Percentiles rank a stretch among this genome's conserved stretches.
Evolutionary conservation across 1,284 basidiomycete species (phyloP).

Genomic region (Ustilago esculenta): DNA sequence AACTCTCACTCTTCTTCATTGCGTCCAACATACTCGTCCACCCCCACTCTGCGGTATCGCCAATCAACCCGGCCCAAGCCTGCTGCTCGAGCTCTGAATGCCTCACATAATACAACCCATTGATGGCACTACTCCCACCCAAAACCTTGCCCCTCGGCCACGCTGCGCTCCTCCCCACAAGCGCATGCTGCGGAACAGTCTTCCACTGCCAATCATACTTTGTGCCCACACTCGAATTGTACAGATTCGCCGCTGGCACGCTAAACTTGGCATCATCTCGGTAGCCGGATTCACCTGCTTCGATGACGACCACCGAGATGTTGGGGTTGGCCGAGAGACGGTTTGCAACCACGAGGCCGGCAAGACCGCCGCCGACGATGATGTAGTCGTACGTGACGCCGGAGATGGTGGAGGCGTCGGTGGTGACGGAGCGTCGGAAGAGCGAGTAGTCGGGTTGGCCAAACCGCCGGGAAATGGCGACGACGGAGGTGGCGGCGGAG

Average conservation of each 20-base stretch:
- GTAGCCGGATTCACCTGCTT: slow-evolving; percentile 70
- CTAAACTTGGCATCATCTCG: slow-evolving; percentile 31
- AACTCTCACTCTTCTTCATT: slow-evolving; percentile 71
- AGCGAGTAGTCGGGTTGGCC: slow-evolving; percentile 31
- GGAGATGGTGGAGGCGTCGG: slow-evolving; percentile 25
- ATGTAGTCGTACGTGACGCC: slow-evolving; percentile 65
- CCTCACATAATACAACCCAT: slow-evolving; percentile 58
- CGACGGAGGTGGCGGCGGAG: too few relatives aligned
- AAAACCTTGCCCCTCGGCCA: slow-evolving; percentile 52
- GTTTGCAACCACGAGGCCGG: slow-evolving; percentile 57
- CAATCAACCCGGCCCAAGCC: slow-evolving; percentile 44
- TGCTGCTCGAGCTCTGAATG: slow-evolving; percentile 47
- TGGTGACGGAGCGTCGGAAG: slow-evolving; percentile 22
- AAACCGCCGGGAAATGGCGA: too few relatives aligned
- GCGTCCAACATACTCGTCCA: slow-evolving; percentile 50
- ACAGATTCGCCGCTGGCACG: slow-evolving; percentile 50
- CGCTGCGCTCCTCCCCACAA: slow-evolving; percentile 12
- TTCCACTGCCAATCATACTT: slow-evolving; percentile 56
- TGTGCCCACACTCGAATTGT: slow-evolving; percentile 47
- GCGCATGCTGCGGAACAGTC: slow-evolving; percentile 34
- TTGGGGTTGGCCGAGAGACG: slow-evolving; percentile 54
- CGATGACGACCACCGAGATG: slow-evolving; percentile 66
- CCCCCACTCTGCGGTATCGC: slow-evolving; percentile 36
- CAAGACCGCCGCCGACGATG: slow-evolving; percentile 73
- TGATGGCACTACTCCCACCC: slow-evolving; percentile 59